A percentile compares a stretch with the other conserved stretches of the same genome.
phyloP scores from a whole-genome alignment of 2,329 filamentous ascomycete species.

The Pseudogymnoascus sp. region DNA sequence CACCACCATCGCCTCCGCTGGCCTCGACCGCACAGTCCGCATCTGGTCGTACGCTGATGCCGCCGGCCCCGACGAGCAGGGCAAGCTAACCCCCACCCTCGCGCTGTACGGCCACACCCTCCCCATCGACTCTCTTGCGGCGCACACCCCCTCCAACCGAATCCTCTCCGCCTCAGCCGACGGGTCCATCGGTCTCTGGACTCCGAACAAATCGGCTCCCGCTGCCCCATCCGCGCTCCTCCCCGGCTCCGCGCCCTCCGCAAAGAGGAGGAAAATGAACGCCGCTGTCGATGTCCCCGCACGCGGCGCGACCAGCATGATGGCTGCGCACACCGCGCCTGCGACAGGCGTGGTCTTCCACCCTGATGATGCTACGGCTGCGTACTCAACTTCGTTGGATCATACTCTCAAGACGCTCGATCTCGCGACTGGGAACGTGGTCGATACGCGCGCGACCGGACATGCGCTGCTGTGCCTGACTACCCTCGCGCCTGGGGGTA shows the following conservation, averaged over 20 bases:
- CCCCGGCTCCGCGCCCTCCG: constrained; percentile 49
- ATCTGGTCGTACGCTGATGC: constrained; percentile 79
- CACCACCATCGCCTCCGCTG: constrained; percentile 70
- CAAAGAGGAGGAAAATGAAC: constrained; percentile 67
- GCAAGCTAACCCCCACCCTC: constrained; percentile 59
- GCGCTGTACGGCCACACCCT: constrained; percentile 78
- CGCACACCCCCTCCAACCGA: constrained; percentile 63
- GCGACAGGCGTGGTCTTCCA: constrained; percentile 81
- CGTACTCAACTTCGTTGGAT: constrained; percentile 85
- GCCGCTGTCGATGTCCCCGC: constrained; percentile 47
- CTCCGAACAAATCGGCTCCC: constrained; percentile 66
- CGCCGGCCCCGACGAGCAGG: constrained; percentile 21
- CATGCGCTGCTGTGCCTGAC: constrained; percentile 74
- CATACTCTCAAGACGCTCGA: constrained; percentile 88
- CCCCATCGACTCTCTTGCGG: constrained; percentile 63
- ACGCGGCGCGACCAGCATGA: constrained; percentile 67
- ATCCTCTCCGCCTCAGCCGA: constrained; percentile 82
- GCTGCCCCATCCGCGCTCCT: constrained; percentile 61
- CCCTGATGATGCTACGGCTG: constrained; percentile 73
- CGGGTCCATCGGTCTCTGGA: constrained; percentile 81
- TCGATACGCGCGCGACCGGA: constrained; percentile 74
- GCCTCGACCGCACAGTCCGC: constrained; percentile 75
- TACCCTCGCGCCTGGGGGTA: constrained; percentile 53
- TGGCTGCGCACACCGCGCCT: constrained; percentile 59
- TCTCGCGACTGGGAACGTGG: constrained; percentile 67